Evolutionary conservation across 2,329 filamentous ascomycete species (phyloP), one percentile per base, ranked within the genome.

Genomic region (Ambrosiella cleistominuta): DNA sequence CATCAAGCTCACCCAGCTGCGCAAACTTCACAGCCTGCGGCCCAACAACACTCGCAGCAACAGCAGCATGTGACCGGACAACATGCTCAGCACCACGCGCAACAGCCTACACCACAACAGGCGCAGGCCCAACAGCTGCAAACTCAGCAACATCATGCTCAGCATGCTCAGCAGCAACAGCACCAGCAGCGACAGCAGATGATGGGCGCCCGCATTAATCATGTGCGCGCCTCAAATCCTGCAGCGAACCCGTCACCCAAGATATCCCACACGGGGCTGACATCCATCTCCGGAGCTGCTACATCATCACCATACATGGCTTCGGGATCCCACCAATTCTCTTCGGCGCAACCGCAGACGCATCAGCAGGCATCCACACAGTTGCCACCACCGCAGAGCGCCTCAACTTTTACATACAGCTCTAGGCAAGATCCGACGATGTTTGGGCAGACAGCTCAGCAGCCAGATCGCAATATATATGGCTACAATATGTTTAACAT

Each of bases 101-200:
- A 59, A n/a, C 54, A 57, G 13, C 54, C 39, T 5, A 40, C 58
- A 51, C 57, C 56, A 13, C 37, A 35, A 9, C 58, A 60, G 27
- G 44, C 51, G 56, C 60, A 63, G 35, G 60, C 60, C 19, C 64
- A 62, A 47, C 63, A 61, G 13, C 45, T 40, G 9, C 62, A 64
- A 49, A 60, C 54, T 35, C 55, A 60, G 27, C 58, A 55, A n/a
- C 62, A 59, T 19, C 63, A 63, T 17, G 27, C 27, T 27, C 27
- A 27, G 27, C 27, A 27, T 27, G 2, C 27, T 27, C 27, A 27
- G 27, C 27, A 27, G 27, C 27, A 27, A 49, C 58, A 59, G 40
- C 44, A 55, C n/a, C 36, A 61, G 39, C 62, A 60, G 52, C 62
- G 61, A 11, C 62, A 63, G 19, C 56, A 62, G 49, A 40, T 60